Evolutionary conservation across 106 monocot genomes (phyloP).

Genomic region (Chionographis japonica): DNA sequence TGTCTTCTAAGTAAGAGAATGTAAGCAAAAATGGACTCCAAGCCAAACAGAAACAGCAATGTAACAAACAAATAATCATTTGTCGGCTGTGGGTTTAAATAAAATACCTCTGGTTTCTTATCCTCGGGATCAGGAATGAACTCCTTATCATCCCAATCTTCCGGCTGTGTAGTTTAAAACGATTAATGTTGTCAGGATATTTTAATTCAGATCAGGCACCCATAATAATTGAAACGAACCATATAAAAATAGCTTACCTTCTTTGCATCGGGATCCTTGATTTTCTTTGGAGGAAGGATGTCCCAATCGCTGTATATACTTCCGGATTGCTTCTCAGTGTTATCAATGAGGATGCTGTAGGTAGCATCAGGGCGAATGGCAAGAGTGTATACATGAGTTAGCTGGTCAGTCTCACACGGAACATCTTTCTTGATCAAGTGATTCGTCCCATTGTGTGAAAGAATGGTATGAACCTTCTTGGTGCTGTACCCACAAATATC

Average conservation of each 20-base stretch:
- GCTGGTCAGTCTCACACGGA: constrained; percentile 47
- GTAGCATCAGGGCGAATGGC: constrained; percentile 44
- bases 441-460: constrained; percentile 41
- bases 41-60: neutral
- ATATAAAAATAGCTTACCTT: constrained; percentile 25
- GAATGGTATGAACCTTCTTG: constrained; percentile 53
- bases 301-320: constrained; percentile 52
- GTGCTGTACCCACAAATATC: constrained; percentile 43
- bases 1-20: no score
- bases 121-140: constrained; percentile 61
- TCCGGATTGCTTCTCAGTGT: constrained; percentile 45
- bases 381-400: constrained; percentile 58
- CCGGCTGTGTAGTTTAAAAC: constrained; percentile 31
- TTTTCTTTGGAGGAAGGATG: constrained; percentile 51
- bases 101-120: constrained; percentile 60
- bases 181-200: neutral
- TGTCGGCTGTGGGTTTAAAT: neutral
- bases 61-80: neutral
- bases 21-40: no score
- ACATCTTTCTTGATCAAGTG: constrained; percentile 55
- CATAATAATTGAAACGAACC: neutral
- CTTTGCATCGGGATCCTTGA: constrained; percentile 72
- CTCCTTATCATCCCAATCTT: constrained; percentile 77
- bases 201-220: neutral
- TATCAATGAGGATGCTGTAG: constrained; percentile 59